Base-by-base conservation (phyloP, 2,329 filamentous ascomycete species). In the Boeremia lycopersici region DNA sequence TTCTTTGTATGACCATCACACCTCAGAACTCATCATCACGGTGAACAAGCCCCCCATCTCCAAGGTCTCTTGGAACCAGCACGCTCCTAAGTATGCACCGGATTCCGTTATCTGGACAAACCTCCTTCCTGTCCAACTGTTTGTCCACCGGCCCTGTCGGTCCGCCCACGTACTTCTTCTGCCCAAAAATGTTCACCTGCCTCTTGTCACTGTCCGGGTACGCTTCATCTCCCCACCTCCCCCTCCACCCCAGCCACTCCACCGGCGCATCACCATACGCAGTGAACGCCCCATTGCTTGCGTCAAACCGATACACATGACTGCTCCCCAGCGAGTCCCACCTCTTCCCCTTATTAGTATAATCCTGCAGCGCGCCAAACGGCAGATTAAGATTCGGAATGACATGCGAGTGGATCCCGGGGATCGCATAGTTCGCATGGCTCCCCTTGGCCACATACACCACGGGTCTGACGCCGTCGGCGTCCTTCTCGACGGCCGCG, bases 101-200 rank as follows among this genome's bases (percentile, higher is more conserved):
- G 25, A 75, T 72, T 3, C 75, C 76, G 64, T 79, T 77, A 42
- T 81, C 78, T 1, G 84, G 84, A 74, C 86, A 89, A 2, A 88
- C 78, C 36, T 83, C 72, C 34, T 70, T 77, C 48, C 86, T 72
- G 52, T 82, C 79, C 59, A 89, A 65, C 44, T 81, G 74, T 74
- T 89, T 88, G 59, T 84, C 81, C 54, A 74, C 76, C 1, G 86
- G 86, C 1, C 86, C 86, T 17, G 83, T 86, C 1, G 86, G 86
- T 1, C 86, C 86, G 52, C 73, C 75, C 0, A 73, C 74, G 64
- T 81, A 88, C 65, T 83, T 84, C 17, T 74, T 67, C 58, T 73
- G 68, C 6, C 73, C 76, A 48, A 80, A 74, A 7, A 77, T 39
- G 53, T 74, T 72, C n/a, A 78, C 67, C 70, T 86, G 79, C 19